These are phyloP conservation scores for Kwoniella pini DNA, from an alignment of 768 basidiomycete genomes.

Conservation along the genomic window DNA sequence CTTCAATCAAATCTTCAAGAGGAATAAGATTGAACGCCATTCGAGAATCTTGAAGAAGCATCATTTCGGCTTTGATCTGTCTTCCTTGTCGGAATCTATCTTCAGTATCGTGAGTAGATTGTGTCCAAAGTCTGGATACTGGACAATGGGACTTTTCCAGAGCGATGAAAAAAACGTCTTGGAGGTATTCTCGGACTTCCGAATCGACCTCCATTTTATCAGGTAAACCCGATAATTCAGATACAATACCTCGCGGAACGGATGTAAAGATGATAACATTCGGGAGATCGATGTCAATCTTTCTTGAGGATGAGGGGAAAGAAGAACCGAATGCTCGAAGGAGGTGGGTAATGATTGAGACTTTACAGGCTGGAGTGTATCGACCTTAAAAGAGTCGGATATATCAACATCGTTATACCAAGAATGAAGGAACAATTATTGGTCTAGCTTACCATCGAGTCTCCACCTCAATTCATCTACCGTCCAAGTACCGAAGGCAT, in stretches of 20 bases:
- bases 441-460: constrained; percentile 38
- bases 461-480: constrained; percentile 38
- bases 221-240: constrained; percentile 22
- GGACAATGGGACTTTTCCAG: constrained; percentile 1
- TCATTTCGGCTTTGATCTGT: constrained; percentile 30
- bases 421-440: no score
- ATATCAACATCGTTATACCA: neutral
- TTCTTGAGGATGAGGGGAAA: constrained; percentile 27
- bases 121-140: constrained; percentile 9
- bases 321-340: constrained; percentile 32
- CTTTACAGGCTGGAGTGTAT: constrained; percentile 42
- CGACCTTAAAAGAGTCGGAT: no score
- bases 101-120: neutral
- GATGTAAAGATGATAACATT: constrained; percentile 36
- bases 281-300: constrained; percentile 29
- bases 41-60: constrained; percentile 18
- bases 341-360: constrained; percentile 32
- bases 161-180: constrained; percentile 33
- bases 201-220: constrained; percentile 23
- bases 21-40: constrained; percentile 1
- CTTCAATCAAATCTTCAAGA: constrained; percentile 3
- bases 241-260: constrained; percentile 26
- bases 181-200: constrained; percentile 26
- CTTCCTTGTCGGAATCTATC: constrained; percentile 12
- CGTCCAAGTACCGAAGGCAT: constrained; percentile 44